A percentile compares a stretch with the other conserved stretches of the same genome.
Conservation (phyloP, 73 alveolate species). For the Paramecium pentaurelia region DNA sequence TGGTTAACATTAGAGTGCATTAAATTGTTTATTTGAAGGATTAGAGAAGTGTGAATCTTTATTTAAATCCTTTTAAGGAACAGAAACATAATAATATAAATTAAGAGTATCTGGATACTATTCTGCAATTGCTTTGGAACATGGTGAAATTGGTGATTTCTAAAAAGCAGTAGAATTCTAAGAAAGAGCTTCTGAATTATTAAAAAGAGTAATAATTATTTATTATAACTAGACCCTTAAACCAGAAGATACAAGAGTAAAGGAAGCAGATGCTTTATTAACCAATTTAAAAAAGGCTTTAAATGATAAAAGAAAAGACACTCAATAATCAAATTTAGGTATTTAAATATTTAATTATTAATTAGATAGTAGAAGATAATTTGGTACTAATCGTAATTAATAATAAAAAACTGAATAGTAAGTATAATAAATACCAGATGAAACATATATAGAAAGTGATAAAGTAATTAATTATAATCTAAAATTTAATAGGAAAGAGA, state of each 20-base stretch:
- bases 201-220: constrained; percentile 43
- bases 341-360: neutral
- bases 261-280: constrained; percentile 70
- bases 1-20: constrained; percentile 79
- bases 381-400: constrained; percentile 43
- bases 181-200: constrained; percentile 70
- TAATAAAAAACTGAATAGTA: neutral
- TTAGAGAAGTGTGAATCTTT: constrained; percentile 73
- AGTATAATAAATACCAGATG: neutral
- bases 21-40: constrained; percentile 78
- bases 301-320: constrained; percentile 68
- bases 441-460: neutral
- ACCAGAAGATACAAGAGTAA: constrained; percentile 73
- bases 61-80: constrained; percentile 64
- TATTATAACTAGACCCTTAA: constrained; percentile 34
- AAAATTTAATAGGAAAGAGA: constrained; percentile 43
- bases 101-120: constrained; percentile 76
- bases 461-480: neutral
- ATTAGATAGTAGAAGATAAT: constrained; percentile 39
- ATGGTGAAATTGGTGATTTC: constrained; percentile 69
- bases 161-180: constrained; percentile 79
- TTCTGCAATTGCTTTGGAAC: constrained; percentile 79
- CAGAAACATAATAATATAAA: constrained; percentile 51
- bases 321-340: constrained; percentile 47
- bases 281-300: constrained; percentile 69